Evolutionary conservation across 495 filamentous ascomycete species (phyloP), one percentile per base, ranked within the genome.

Genomic region (Talaromyces stipitatus): DNA sequence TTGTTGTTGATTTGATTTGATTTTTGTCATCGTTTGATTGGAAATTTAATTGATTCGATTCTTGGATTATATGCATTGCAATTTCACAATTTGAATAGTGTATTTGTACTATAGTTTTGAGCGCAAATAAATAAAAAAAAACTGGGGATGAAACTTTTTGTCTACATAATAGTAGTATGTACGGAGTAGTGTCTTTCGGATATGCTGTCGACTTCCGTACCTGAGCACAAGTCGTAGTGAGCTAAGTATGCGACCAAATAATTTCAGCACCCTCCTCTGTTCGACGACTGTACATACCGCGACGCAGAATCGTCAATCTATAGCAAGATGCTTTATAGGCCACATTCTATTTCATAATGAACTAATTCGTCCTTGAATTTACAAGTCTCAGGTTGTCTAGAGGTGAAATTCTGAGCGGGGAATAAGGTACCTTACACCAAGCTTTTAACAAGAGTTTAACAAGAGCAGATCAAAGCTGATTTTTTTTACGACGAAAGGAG

Each of bases 21-120:
- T 12, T 28, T 20, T 9, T n/a, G 26, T 28, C 30, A 12, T 51
- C 24, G 16, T 51, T 51, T 29, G 14, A 14, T 47, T 51, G 24
- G 38, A 45, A 51, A 22, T 51, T 51, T 28, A 30, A 24, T 38
- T 54, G 51, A 54, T 27, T 50, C 18, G 29, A n/a, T 45, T 46
- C 1, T 55, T 55, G 20, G 22, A 29, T 54, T 53, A 29, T 33
- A 33, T 20, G 50, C 29, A 26, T 54, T 12, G 52, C 28, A 24
- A 23, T 33, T 23, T 54, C 12, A 11, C 30, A 36, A 12, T 54
- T 33, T 54, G 52, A n/a, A 54, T 46, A 46, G 33, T n/a, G n/a
- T 45, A 38, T 20, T 23, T 55, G 54, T 55, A 55, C 38, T 46
- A 55, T 55, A 55, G 23, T 46, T 43, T 18, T 41, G n/a, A 8